Evolutionary conservation across 2,329 filamentous ascomycete genomes (phyloP).

Genomic region (Sporothrix dimorphospora): DNA sequence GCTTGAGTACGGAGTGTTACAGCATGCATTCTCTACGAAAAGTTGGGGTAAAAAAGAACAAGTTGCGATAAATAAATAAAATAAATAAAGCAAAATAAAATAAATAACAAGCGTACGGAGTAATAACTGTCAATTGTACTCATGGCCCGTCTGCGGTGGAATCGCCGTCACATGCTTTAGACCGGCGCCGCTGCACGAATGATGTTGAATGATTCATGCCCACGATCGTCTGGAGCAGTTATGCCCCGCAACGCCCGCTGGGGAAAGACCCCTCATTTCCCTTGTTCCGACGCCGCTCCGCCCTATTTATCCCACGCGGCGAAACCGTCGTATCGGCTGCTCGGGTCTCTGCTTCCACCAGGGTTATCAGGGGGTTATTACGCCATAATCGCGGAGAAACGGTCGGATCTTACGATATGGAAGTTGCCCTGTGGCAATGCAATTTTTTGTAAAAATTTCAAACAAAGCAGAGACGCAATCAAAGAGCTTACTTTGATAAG

Average conservation of each 20-base stretch:
- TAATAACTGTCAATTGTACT: too few species aligned
- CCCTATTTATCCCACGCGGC: constrained; percentile 6
- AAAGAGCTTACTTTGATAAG: background rate
- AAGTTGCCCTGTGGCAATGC: background rate
- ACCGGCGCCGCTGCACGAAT: too few species aligned
- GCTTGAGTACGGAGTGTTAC: too few species aligned
- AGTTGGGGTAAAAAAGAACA: too few species aligned
- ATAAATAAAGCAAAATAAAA: too few species aligned
- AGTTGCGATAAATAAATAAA: too few species aligned
- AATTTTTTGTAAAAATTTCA: background rate
- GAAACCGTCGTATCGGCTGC: background rate
- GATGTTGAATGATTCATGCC: constrained; percentile 14
- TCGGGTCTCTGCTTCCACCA: background rate
- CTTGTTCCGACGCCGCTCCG: background rate
- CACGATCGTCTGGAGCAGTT: background rate
- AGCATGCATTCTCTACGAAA: too few species aligned
- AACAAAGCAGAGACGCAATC: background rate
- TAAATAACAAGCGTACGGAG: too few species aligned
- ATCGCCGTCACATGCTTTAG: background rate
- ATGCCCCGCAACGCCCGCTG: background rate
- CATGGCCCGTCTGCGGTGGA: too few species aligned
- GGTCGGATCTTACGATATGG: background rate
- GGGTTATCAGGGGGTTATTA: background rate
- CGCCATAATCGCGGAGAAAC: background rate
- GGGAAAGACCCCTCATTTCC: background rate